A percentile compares a stretch with the other conserved stretches of the same genome.
Conservation (phyloP, 2,329 filamentous ascomycete species). For the Microdochium nivale region DNA sequence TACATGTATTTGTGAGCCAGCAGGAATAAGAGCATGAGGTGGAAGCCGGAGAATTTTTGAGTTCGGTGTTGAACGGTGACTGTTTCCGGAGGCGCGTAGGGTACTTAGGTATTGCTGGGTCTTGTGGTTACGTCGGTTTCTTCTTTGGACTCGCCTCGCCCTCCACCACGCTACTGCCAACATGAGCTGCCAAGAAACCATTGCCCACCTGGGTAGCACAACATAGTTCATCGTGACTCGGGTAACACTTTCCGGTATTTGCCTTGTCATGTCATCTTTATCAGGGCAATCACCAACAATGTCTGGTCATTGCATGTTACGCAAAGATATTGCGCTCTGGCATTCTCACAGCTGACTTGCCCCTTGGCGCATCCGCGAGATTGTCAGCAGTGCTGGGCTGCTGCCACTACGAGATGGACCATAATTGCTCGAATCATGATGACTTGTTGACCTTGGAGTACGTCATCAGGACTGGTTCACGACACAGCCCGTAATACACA, state of each 20-base stretch:
- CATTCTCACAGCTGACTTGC: no score
- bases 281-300: background rate
- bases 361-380: no score
- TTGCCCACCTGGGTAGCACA: background rate
- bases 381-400: no score
- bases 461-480: no score
- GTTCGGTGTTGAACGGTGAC: background rate
- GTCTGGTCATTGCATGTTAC: background rate
- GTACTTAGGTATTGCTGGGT: background rate
- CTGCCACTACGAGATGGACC: no score
- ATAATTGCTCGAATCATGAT: no score
- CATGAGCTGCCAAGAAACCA: background rate
- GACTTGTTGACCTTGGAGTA: no score
- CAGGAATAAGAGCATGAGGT: background rate
- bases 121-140: background rate
- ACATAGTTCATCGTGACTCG: background rate
- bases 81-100: background rate
- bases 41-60: background rate
- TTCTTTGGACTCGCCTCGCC: background rate
- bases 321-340: no score
- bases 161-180: background rate
- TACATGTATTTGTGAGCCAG: background rate
- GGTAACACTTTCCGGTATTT: background rate
- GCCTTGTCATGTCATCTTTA: background rate
- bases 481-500: no score